These are phyloP conservation scores for Dipodascus geniculatus DNA, from an alignment of 805 yeast species.

Conservation along the genomic window DNA sequence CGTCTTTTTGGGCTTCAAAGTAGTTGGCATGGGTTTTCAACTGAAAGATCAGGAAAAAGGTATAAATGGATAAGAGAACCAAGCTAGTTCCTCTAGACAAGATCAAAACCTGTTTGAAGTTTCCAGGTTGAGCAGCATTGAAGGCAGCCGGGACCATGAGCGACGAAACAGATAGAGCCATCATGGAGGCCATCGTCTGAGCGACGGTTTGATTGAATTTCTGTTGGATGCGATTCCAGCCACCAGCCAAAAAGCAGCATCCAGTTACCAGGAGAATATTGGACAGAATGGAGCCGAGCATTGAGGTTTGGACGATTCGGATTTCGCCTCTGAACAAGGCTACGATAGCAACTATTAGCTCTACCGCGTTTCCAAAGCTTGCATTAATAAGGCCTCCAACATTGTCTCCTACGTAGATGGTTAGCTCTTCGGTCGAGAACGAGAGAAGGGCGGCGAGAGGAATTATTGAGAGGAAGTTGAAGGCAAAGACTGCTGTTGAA, in stretches of 20 bases:
- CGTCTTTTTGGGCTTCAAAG: constrained; percentile 42
- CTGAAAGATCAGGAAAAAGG: constrained; percentile 76
- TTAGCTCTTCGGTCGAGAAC: constrained; percentile 84
- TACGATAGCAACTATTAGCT: constrained; percentile 84
- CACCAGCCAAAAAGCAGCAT: constrained; percentile 94
- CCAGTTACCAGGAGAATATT: constrained; percentile 85
- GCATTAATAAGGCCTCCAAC: constrained; percentile 92
- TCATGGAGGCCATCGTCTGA: constrained; percentile 89
- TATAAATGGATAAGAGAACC: constrained; percentile 63
- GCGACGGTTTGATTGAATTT: constrained; percentile 92
- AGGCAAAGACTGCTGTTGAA: constrained; percentile 44
- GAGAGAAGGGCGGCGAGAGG: constrained; percentile 89
- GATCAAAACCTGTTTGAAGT: constrained; percentile 41
- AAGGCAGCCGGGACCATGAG: constrained; percentile 93
- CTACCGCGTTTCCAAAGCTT: constrained; percentile 96
- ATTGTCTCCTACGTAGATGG: constrained; percentile 82
- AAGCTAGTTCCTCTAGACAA: constrained; percentile 81
- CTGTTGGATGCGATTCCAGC: constrained; percentile 75
- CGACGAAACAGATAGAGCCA: constrained; percentile 85
- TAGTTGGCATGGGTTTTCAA: constrained; percentile 71
- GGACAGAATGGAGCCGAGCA: constrained; percentile 89
- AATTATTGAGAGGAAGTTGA: constrained; percentile 81
- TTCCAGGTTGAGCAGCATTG: constrained; percentile 57
- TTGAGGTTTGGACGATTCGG: constrained; percentile 90
- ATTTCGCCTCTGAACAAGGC: constrained; percentile 80